Conservation (phyloP, 345 rosid genomes). For the Theobroma cacao region DNA sequence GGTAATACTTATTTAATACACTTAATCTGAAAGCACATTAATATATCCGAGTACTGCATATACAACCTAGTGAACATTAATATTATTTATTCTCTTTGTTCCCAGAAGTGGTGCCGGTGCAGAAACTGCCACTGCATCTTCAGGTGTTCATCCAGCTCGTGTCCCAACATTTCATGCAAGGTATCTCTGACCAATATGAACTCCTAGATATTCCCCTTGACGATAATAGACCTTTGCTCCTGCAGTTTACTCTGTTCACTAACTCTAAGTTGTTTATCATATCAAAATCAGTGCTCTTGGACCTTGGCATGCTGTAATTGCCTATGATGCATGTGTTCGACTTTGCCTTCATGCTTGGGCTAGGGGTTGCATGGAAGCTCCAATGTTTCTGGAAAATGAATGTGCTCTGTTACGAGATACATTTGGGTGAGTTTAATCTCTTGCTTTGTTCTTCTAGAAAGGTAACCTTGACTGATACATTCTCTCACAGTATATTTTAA, state of each 20-base stretch:
- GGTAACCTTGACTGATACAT: neutral
- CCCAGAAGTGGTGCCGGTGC: slow-evolving; percentile 47
- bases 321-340: slow-evolving; percentile 96
- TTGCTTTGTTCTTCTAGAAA: slow-evolving; percentile 11
- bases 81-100: slow-evolving; percentile 11
- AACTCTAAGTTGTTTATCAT: slow-evolving; percentile 10
- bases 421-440: slow-evolving; percentile 62
- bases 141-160: slow-evolving; percentile 63
- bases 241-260: slow-evolving; percentile 11
- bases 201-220: neutral
- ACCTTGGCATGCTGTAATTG: slow-evolving; percentile 95
- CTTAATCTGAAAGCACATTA: neutral
- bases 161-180: slow-evolving; percentile 93
- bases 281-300: slow-evolving; percentile 69
- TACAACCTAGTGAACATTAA: neutral
- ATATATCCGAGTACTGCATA: neutral
- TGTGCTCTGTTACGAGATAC: slow-evolving; percentile 82
- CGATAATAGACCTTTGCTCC: neutral
- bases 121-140: slow-evolving; percentile 50
- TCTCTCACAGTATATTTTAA: neutral
- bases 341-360: slow-evolving; percentile 99
- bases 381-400: slow-evolving; percentile 89
- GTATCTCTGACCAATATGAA: slow-evolving; percentile 28
- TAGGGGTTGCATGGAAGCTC: slow-evolving; percentile 97
- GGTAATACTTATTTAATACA: neutral